Conservation (phyloP, 1,284 basidiomycete genomes). For the Megacollybia platyphylla region DNA sequence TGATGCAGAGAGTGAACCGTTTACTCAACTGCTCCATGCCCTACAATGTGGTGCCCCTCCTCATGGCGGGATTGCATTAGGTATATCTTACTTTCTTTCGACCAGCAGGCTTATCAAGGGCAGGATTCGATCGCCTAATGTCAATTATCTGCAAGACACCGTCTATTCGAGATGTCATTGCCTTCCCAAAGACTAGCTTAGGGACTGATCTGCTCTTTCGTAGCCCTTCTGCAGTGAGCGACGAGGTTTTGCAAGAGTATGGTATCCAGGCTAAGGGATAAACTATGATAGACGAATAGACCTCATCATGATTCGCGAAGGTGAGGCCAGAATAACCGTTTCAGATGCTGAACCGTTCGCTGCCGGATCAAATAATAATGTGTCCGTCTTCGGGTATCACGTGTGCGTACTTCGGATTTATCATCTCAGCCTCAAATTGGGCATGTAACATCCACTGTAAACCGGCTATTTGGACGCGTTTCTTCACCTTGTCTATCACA, state of each 20-base stretch:
- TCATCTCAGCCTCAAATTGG: no score
- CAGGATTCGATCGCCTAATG: constrained; percentile 89
- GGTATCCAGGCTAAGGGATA: constrained; percentile 27
- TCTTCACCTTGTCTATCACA: no score
- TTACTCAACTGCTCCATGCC: constrained; percentile 78
- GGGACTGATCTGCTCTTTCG: constrained; percentile 86
- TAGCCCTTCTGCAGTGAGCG: constrained; percentile 58
- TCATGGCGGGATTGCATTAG: constrained; percentile 90
- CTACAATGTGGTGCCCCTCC: constrained; percentile 85
- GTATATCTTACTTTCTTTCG: constrained; percentile 24
- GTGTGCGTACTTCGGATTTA: no score
- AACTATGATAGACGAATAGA: background rate
- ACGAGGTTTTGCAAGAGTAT: constrained; percentile 51
- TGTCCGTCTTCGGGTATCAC: no score
- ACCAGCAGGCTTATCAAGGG: background rate
- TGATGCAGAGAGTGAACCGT: constrained; percentile 61
- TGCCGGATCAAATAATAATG: no score
- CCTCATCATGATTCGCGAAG: background rate
- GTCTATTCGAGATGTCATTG: constrained; percentile 90
- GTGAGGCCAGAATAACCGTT: no score
- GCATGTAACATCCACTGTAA: no score
- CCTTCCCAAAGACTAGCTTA: constrained; percentile 82
- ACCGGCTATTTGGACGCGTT: no score
- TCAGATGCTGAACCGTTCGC: no score
- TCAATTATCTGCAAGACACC: constrained; percentile 76